Evolutionary conservation across 1,284 basidiomycete genomes (phyloP).

Genomic region (Hymenochaete sp.): DNA sequence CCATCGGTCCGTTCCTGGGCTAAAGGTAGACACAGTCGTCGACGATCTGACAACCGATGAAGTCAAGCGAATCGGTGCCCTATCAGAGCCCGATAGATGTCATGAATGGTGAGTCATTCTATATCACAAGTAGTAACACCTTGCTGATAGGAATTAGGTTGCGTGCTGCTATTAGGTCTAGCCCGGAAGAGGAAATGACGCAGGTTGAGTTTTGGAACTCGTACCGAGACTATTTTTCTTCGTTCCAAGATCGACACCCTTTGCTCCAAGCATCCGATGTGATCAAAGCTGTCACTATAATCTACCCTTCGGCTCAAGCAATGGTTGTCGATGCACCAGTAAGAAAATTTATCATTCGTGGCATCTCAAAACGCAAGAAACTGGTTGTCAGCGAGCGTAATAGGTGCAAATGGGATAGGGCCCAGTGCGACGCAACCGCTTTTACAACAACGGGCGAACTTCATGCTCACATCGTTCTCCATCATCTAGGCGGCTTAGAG

Average conservation of each 20-base stretch:
- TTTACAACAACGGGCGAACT: conserved; percentile 48
- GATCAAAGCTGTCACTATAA: conserved; percentile 74
- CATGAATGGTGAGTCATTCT: conserved; percentile 56
- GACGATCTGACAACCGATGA: conserved; percentile 64
- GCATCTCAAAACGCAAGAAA: conserved; percentile 62
- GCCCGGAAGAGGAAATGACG: conserved; percentile 66
- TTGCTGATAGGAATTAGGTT: conserved; percentile 48
- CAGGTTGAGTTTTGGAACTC: conserved; percentile 88
- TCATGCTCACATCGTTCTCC: conserved; percentile 53
- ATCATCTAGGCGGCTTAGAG: conserved; percentile 42
- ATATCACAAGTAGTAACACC: conserved; percentile 7
- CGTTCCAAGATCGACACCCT: conserved; percentile 43
- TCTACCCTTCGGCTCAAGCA: conserved; percentile 73
- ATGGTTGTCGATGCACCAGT: conserved; percentile 69
- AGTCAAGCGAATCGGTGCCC: conserved; percentile 44
- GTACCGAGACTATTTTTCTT: conserved; percentile 67
- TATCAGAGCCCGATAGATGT: conserved; percentile 66
- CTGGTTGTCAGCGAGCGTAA: conserved; percentile 44
- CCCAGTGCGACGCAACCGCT: conserved; percentile 40
- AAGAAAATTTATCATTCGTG: conserved; percentile 72
- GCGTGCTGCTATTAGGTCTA: conserved; percentile 65
- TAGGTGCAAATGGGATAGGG: conserved; percentile 61
- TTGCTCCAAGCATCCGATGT: conserved; percentile 76
- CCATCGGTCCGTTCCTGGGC: conserved; percentile 47
- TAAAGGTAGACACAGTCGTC: conserved; percentile 36